These are phyloP conservation scores for Globisporangium paroecandrum DNA, from an alignment of 352 stramenopile species.

Conservation along the genomic window DNA sequence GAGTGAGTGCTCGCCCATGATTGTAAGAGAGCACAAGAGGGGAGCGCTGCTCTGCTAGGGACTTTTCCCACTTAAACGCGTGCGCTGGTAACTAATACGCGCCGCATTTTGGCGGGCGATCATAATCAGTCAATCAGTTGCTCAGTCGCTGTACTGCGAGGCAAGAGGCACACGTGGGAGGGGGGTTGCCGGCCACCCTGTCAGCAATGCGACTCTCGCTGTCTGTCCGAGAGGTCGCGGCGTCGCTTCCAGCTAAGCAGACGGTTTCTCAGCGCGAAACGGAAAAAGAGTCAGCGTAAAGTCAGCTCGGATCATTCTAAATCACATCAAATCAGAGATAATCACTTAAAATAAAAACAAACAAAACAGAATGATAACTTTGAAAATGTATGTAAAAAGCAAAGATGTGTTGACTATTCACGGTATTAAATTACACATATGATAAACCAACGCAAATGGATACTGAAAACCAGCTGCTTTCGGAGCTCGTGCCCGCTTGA, in stretches of 20 bases:
- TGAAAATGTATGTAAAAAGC: background rate
- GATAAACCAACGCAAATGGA: background rate
- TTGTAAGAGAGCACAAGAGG: background rate
- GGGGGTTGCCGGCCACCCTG: background rate
- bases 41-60: too few relatives aligned
- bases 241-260: background rate
- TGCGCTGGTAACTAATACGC: background rate
- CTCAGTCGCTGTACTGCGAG: background rate
- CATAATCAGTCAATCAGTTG: constrained; percentile 1
- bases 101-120: background rate
- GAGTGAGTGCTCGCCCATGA: background rate
- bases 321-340: background rate
- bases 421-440: background rate
- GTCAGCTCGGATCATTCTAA: background rate
- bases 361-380: background rate
- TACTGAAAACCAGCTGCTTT: background rate
- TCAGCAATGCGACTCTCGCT: background rate
- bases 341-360: background rate
- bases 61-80: background rate
- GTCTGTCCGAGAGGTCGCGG: background rate
- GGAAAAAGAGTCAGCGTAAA: background rate
- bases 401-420: background rate
- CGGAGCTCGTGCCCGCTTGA: background rate
- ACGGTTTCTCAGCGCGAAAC: background rate
- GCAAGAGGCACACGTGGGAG: background rate